These are phyloP conservation scores for Leptoxyphium fumago DNA, from an alignment of 2,329 filamentous ascomycete genomes.

Conservation along the genomic window DNA sequence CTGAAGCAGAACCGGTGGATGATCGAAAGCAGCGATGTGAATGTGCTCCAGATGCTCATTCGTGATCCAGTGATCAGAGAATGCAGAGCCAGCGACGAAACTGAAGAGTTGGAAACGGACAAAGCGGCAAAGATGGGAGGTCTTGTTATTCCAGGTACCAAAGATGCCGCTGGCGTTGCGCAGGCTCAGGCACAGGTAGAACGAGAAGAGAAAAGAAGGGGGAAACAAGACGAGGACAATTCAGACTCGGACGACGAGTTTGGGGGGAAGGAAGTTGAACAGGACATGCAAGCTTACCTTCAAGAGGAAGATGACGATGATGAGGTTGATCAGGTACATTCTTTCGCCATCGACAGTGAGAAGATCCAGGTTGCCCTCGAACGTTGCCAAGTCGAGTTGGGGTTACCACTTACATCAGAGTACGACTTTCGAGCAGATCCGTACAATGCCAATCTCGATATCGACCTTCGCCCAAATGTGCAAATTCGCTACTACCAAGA, in stretches of 20 bases:
- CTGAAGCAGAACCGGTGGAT: conserved; percentile 90
- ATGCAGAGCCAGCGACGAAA: conserved; percentile 54
- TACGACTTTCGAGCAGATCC: conserved; percentile 94
- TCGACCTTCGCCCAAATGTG: conserved; percentile 77
- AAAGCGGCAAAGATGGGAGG: conserved; percentile 75
- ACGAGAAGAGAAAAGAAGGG: conserved; percentile 27
- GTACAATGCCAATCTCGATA: conserved; percentile 79
- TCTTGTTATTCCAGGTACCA: conserved; percentile 86
- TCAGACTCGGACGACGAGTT: conserved; percentile 39
- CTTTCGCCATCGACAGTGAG: conserved; percentile 76
- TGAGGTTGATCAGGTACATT: conserved; percentile 73
- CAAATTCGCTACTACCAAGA: conserved; percentile 93
- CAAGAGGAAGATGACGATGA: conserved; percentile 75
- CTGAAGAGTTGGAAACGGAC: conserved; percentile 60
- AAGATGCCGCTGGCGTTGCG: conserved; percentile 75
- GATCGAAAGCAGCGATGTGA: conserved; percentile 78
- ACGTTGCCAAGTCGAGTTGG: conserved; percentile 65
- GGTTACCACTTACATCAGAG: conserved; percentile 81
- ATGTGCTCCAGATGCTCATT: conserved; percentile 73
- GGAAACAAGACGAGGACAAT: conserved; percentile 32
- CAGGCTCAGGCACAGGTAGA: conserved; percentile 45
- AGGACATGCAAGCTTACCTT: conserved; percentile 53
- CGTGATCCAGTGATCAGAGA: conserved; percentile 70
- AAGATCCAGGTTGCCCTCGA: conserved; percentile 79
- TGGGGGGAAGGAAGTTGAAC: conserved; percentile 28